Conservation (phyloP, 805 yeast species). For the Metschnikowia gruessii region DNA sequence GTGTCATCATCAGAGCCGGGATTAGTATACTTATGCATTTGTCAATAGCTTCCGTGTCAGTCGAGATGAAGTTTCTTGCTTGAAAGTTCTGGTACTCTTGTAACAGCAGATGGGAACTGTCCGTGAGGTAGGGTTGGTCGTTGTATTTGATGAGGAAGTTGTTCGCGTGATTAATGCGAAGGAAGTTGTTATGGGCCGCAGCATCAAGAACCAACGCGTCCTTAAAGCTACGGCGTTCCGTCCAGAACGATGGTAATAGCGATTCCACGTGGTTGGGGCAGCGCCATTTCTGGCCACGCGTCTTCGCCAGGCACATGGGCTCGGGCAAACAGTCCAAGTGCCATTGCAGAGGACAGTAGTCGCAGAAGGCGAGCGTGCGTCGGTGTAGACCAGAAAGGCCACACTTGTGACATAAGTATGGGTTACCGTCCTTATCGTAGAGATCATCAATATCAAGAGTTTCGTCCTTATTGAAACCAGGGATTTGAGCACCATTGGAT, state of each 20-base stretch:
- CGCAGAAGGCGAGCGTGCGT: conserved; percentile 67
- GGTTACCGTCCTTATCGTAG: conserved; percentile 64
- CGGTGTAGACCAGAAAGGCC: conserved; percentile 59
- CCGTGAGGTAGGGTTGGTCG: conserved; percentile 33
- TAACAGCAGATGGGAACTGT: conserved; percentile 20
- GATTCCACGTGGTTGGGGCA: conserved; percentile 82
- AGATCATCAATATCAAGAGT: conserved; percentile 61
- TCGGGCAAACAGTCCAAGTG: conserved; percentile 84
- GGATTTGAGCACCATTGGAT: conserved; percentile 32
- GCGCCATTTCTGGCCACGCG: conserved; percentile 79
- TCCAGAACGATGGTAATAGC: conserved; percentile 39
- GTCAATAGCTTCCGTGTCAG: conserved; percentile 11
- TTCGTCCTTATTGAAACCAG: conserved; percentile 42
- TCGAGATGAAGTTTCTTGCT: conserved; percentile 22
- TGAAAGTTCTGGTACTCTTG: conserved; percentile 33
- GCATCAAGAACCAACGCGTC: conserved; percentile 56
- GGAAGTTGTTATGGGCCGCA: conserved; percentile 34
- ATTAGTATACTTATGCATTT: conserved; percentile 29
- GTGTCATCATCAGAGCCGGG: conserved; percentile 24
- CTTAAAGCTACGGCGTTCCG: conserved; percentile 44
- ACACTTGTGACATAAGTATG: conserved; percentile 74
- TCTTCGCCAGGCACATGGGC: conserved; percentile 70
- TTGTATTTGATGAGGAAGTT: conserved; percentile 32
- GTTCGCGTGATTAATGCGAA: conserved; percentile 28
- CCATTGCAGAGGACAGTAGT: conserved; percentile 79